Evolutionary conservation across 805 yeast genomes (phyloP), one percentile per base, ranked within the genome.

Genomic region (Barnettozyma sp.): DNA sequence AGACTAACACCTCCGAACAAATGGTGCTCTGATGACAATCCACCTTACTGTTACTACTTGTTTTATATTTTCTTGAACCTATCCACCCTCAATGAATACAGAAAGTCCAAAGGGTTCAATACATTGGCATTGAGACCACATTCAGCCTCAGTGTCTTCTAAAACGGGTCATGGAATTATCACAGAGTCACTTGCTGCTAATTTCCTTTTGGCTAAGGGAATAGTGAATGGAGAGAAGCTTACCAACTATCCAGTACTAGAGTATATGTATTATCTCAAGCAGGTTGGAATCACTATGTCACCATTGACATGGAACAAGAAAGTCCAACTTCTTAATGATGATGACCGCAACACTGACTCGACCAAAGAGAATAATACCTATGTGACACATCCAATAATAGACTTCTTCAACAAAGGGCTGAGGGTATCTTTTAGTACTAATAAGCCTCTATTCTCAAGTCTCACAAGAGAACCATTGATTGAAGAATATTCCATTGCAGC

Each of bases 21-120:
- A 45, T 64, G 69, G 68, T 36, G 35, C 0, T 34, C 43, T 18
- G 52, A 54, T 5, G 59, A 55, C 13, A 63, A 64, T 38, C 68
- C 70, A 7, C 64, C 68, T 1, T 52, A 62, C 22, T 52, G 64
- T 12, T 62, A 63, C 30, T 63, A 63, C 43, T 45, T 60, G 48
- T 64, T 59, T 36, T 61, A 63, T 37, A 43, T 62, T 9, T 59
- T 48, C 32, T 30, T 48, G 12, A 46, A 53, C 26, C 20, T 52
- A 7, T 10, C 50, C n/a, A 42, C 38, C 14, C 34, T 54, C 26
- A 54, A 54, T 29, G 31, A 38, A 9, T 46, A 43, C 30, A 43
- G 58, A 16, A 33, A 35, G 18, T 30, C 45, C 0, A 37, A 44
- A 27, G 22, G 34, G 0, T 40, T 51, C 4, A 42, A 47, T 6